These are phyloP conservation scores for Pleurostoma richardsiae DNA, from an alignment of 2,329 filamentous ascomycete species.

Conservation along the genomic window DNA sequence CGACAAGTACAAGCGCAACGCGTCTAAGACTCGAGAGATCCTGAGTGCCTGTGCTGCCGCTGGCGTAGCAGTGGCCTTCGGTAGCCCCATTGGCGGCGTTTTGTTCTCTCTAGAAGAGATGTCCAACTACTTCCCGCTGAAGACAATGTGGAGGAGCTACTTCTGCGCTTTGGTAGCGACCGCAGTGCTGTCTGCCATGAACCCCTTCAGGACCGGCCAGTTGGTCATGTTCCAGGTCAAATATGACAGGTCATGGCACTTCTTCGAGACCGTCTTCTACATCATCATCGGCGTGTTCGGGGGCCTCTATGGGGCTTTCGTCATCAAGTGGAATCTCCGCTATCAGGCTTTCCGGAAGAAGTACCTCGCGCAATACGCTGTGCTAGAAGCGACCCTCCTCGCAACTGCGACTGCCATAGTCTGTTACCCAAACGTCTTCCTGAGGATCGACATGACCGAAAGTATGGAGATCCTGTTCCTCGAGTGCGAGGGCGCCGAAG, in stretches of 20 bases:
- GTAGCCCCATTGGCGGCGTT: conserved; percentile 93
- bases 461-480: conserved; percentile 98
- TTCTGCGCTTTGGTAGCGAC: conserved; percentile 96
- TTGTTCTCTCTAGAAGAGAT: conserved; percentile 97
- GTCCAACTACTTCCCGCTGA: conserved; percentile 92
- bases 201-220: conserved; percentile 93
- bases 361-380: conserved; percentile 77
- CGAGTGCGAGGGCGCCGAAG: conserved; percentile 84
- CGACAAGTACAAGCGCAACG: conserved; percentile 85
- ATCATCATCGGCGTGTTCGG: conserved; percentile 88
- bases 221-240: conserved; percentile 98
- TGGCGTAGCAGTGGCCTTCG: conserved; percentile 93
- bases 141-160: conserved; percentile 97
- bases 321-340: conserved; percentile 95
- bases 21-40: conserved; percentile 91
- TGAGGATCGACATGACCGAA: conserved; percentile 97
- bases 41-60: conserved; percentile 91
- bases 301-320: conserved; percentile 89
- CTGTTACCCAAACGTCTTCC: conserved; percentile 95
- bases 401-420: conserved; percentile 81
- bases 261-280: conserved; percentile 93
- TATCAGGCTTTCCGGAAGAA: conserved; percentile 91
- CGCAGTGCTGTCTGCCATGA: conserved; percentile 89
- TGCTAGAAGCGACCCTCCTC: conserved; percentile 80
- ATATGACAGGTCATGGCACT: conserved; percentile 96